phyloP scores from a whole-genome alignment of 2,329 filamentous ascomycete genomes.

The Ceratocystis huliohia region DNA sequence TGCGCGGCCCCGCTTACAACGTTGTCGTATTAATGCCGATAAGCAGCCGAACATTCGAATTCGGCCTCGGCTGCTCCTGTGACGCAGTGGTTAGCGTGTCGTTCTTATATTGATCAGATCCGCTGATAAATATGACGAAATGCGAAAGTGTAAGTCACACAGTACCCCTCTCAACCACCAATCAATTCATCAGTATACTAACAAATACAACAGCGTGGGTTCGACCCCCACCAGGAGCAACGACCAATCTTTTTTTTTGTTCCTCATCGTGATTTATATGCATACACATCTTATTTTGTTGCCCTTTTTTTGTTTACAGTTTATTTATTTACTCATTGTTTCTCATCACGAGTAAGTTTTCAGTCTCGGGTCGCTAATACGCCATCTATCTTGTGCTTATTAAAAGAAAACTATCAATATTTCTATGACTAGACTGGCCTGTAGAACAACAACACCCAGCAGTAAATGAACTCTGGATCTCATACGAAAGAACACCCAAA shows the following conservation, averaged over 20 bases:
- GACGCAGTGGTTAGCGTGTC: constrained; percentile 23
- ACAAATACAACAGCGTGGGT: constrained; percentile 22
- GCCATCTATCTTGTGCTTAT: too few relatives aligned
- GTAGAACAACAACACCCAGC: not conserved
- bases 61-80: constrained; percentile 21
- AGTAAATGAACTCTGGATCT: not conserved
- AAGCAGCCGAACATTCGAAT: constrained; percentile 13
- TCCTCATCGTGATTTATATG: not conserved
- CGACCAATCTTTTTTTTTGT: constrained; percentile 11
- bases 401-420: not conserved
- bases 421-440: not conserved
- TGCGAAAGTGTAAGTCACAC: constrained; percentile 22
- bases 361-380: too few relatives aligned
- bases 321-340: too few relatives aligned
- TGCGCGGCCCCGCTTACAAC: not conserved
- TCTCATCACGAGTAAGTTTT: too few relatives aligned
- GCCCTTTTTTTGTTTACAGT: not conserved
- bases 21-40: constrained; percentile 14
- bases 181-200: constrained; percentile 17
- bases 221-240: constrained; percentile 23
- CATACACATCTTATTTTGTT: not conserved
- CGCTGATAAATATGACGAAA: constrained; percentile 22
- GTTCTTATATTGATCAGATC: constrained; percentile 22
- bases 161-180: constrained; percentile 1
- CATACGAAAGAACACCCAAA: not conserved